Conservation (phyloP, 163 green algal species). For the Chlamydomonas reinhardtii region DNA sequence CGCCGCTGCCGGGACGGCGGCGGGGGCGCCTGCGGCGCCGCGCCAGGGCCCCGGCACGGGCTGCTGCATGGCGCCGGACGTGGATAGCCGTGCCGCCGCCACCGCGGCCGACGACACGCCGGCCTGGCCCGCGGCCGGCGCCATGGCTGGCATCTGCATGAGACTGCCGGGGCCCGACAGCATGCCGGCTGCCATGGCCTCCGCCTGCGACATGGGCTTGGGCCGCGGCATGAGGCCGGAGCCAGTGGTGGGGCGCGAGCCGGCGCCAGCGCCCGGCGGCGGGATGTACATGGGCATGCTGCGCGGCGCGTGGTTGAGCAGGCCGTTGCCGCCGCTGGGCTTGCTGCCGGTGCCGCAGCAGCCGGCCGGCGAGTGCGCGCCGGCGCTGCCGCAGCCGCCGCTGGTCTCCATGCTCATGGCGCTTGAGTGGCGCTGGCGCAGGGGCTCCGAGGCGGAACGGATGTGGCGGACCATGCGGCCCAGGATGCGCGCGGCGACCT, state of each 20-base stretch:
- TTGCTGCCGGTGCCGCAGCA: not conserved
- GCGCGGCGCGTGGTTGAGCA: not conserved
- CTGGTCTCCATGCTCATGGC: constrained; percentile 18
- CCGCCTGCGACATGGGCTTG: not conserved
- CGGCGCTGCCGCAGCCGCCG: not conserved
- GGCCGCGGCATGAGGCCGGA: not conserved
- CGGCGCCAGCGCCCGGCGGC: not conserved
- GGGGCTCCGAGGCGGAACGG: constrained; percentile 8
- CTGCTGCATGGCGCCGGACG: no score
- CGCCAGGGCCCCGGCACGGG: no score
- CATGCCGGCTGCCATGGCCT: not conserved
- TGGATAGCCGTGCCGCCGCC: not conserved
- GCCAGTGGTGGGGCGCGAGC: not conserved
- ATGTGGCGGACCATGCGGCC: constrained; percentile 41
- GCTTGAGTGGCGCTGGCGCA: constrained; percentile 36
- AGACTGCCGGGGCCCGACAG: no score
- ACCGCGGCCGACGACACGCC: not conserved
- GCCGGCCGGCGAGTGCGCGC: not conserved
- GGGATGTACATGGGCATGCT: constrained; percentile 22
- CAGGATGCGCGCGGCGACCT: constrained; percentile 35
- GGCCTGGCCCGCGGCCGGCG: no score
- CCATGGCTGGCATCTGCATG: not conserved
- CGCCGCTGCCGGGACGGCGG: not conserved
- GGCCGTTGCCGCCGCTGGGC: not conserved
- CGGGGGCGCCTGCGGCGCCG: no score